Evolutionary conservation across 1,284 basidiomycete species (phyloP).

Genomic region (Leccinum fuscescens): DNA sequence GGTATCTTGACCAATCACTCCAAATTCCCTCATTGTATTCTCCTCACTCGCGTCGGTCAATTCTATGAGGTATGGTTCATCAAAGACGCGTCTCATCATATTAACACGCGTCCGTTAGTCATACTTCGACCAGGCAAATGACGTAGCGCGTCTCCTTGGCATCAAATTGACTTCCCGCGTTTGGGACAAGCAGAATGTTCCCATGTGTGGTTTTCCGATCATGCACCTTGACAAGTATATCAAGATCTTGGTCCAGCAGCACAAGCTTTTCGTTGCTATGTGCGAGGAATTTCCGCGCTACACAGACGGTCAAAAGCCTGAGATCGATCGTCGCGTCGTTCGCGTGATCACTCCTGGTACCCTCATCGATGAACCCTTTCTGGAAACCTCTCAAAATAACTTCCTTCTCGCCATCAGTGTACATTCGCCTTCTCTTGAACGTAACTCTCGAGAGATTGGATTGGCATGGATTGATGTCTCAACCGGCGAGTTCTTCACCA

Average conservation of each 20-base stretch:
- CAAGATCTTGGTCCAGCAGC: conserved; percentile 79
- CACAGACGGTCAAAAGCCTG: conserved; percentile 44
- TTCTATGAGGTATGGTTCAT: conserved; percentile 80
- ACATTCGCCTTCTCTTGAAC: conserved; percentile 8
- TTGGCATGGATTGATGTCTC: conserved; percentile 95
- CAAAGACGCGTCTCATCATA: neutral
- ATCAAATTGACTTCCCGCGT: conserved; percentile 78
- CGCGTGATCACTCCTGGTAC: conserved; percentile 91
- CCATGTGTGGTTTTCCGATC: conserved; percentile 91
- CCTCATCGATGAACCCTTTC: conserved; percentile 85
- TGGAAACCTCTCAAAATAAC: conserved; percentile 84
- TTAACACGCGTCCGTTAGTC: conserved; percentile 51
- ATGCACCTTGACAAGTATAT: conserved; percentile 83
- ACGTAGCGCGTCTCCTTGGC: conserved; percentile 73
- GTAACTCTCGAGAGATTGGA: conserved; percentile 36
- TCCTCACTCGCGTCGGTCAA: conserved; percentile 88
- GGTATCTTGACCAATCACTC: conserved; percentile 72
- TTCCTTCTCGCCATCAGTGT: conserved; percentile 76
- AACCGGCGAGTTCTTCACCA: conserved; percentile 90
- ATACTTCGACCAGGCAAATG: conserved; percentile 87
- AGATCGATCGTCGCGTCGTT: conserved; percentile 76
- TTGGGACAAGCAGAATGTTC: conserved; percentile 66
- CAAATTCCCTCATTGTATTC: conserved; percentile 83
- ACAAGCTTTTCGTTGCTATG: conserved; percentile 83
- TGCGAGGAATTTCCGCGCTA: conserved; percentile 82